Base-by-base conservation (phyloP, 257 asterid genomes). In the Salvia splendens region DNA sequence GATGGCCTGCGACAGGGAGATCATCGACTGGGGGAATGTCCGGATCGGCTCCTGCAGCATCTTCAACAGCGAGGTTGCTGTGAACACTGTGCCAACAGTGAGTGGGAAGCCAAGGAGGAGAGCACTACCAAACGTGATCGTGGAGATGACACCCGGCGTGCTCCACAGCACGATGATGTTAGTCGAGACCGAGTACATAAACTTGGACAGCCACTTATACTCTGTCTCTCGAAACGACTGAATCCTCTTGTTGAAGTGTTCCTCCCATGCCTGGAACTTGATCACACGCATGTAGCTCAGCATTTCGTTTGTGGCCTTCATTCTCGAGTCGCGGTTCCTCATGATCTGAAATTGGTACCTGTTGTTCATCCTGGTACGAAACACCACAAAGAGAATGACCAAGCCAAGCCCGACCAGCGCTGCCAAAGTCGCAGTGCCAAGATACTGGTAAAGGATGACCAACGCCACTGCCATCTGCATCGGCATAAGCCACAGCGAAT, bases 211-310 rank as follows among this genome's bases (percentile, higher is more conserved):
- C 99, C 99, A 93, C 0, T 57, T 63, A 43, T 78, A 93, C 24
- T 93, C 99, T 0, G 76, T 73, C 49, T 73, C 91, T 0, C 99
- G 85, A 43, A 85, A 81, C 3, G 96, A 81, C 41, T 84, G 85
- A 41, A 93, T 88, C 71, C 95, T 84, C 83, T 79, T 52, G 88
- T 85, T 84, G 47, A 93, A 93, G 61, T 86, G 92, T 24, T 93
- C 97, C 61, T 93, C 99, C 99, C 99, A 93, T 0, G 99, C 99
- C 72, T 93, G 99, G 78, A 90, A 93, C 66, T 93, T 93, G 35
- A 93, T 90, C 54, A 90, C 97, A 0, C 99, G 73, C 97, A 90
- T 93, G 74, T 86, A 90, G 70, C 74, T 91, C 14, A 93, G 92
- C 99, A 88, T 93, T 77, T 93, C 99, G 11, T 90, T 93, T 14